These are phyloP conservation scores for Aquilaria malaccensis DNA, from an alignment of 345 rosid species.

Conservation along the genomic window DNA sequence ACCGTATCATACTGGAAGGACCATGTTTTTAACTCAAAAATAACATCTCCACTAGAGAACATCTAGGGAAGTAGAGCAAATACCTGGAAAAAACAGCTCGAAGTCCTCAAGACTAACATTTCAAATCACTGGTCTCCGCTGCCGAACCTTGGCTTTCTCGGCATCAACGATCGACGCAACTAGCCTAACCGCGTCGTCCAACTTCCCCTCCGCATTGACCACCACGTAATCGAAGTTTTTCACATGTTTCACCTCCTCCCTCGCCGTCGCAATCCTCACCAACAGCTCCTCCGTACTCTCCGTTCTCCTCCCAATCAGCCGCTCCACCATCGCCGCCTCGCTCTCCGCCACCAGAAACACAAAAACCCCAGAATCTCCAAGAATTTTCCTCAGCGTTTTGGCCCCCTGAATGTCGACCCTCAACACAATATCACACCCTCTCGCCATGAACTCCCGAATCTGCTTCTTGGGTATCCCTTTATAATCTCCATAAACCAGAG, in stretches of 20 bases:
- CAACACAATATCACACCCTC: slow-evolving; percentile 66
- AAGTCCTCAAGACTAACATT: background rate
- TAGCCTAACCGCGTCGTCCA: slow-evolving; percentile 57
- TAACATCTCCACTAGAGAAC: background rate
- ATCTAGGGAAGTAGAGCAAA: slow-evolving; percentile 6
- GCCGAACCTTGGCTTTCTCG: slow-evolving; percentile 85
- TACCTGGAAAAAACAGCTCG: background rate
- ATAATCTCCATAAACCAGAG: slow-evolving; percentile 84
- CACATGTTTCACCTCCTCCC: slow-evolving; percentile 70
- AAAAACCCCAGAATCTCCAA: slow-evolving; percentile 76
- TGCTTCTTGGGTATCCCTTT: slow-evolving; percentile 86
- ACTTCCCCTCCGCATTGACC: slow-evolving; percentile 74
- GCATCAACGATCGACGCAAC: slow-evolving; percentile 80
- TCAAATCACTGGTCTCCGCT: slow-evolving; percentile 55
- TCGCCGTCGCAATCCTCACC: slow-evolving; percentile 73
- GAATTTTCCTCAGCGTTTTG: slow-evolving; percentile 52
- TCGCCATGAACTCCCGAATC: slow-evolving; percentile 68
- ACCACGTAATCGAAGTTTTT: slow-evolving; percentile 73
- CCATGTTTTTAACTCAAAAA: background rate
- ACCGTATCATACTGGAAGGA: background rate
- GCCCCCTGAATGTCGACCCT: slow-evolving; percentile 96
- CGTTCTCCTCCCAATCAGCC: slow-evolving; percentile 76
- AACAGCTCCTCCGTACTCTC: slow-evolving; percentile 74
- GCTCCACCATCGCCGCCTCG: slow-evolving; percentile 70
- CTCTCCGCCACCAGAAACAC: slow-evolving; percentile 78